Base-by-base conservation (phyloP, 2,329 filamentous ascomycete species). In the Trichoderma semiorbis region DNA sequence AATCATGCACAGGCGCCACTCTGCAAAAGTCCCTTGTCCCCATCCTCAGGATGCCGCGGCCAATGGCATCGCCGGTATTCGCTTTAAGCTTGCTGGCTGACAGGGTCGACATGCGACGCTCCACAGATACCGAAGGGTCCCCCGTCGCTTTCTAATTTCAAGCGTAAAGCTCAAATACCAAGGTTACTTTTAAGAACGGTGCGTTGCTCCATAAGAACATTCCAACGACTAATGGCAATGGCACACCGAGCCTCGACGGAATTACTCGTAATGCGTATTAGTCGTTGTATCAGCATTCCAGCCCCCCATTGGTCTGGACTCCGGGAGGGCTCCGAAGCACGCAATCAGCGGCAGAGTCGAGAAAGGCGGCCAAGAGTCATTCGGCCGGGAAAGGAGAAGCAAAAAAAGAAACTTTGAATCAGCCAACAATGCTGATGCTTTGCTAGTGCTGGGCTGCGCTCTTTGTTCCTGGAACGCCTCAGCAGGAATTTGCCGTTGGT, bases 21-120 rank as follows among this genome's bases (percentile, higher is more conserved):
- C 53, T 62, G 36, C 70, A 71, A 71, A 71, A 71, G 70, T 71
- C 62, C 70, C 63, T 26, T 58, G 36, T 28, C 55, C 34, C 55
- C 36, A 24, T n/a, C 65, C 14, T 5, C 26, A 39, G 30, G 28
- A 53, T 34, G 21, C 28, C 18, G 21, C 7, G 30, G n/a, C 65
- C 65, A 69, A 69, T 69, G 53, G 65, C 55, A 47, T 69, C n/a
- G 65, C n/a, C 21, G n/a, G 36, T 18, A 69, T 34, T 69, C 32
- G 2, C 55, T 61, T 69, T 69, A 61, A 61, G 65, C 65, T 61
- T 47, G 55, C n/a, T 11, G 36, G 14, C 32, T 60, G 18, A 36
- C 65, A 69, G 65, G 65, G 65, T 32, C 55, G 65, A 69, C 65
- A 69, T 50, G 65, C 55, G 65, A 21, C n/a, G 36, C 55, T 34